A percentile compares a stretch with the other conserved stretches of the same genome.
phyloP scores from a whole-genome alignment of 495 filamentous ascomycete genomes.

The Aspergillus leporis region DNA sequence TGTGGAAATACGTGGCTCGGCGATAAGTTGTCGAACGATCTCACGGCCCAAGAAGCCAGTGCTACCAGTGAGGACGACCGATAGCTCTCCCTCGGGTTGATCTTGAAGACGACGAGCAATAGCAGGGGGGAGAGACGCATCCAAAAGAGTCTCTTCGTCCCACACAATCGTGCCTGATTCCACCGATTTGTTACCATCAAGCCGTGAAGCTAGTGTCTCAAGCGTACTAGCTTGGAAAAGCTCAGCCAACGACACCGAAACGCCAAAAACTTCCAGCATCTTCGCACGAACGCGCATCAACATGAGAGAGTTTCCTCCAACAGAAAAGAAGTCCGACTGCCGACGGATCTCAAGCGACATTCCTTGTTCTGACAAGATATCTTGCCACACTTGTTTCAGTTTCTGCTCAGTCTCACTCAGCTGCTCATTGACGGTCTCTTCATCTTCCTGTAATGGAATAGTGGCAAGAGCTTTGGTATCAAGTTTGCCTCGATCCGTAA shows the following conservation, averaged over 20 bases:
- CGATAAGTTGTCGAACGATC: constrained; percentile 15
- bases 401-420: not conserved
- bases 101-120: not conserved
- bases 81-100: not conserved
- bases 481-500: constrained; percentile 33
- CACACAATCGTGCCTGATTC: not conserved
- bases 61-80: constrained; percentile 14
- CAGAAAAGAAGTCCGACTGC: constrained; percentile 23
- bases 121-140: not conserved
- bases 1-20: not conserved
- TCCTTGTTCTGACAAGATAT: no score
- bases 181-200: constrained; percentile 14
- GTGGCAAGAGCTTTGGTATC: constrained; percentile 25
- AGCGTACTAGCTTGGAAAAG: constrained; percentile 26
- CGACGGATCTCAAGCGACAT: no score
- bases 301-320: constrained; percentile 29
- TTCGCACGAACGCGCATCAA: constrained; percentile 10
- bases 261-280: constrained; percentile 19
- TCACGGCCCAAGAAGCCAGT: constrained; percentile 18
- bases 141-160: constrained; percentile 1
- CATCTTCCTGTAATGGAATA: not conserved
- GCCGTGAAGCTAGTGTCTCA: constrained; percentile 21
- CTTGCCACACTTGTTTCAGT: constrained; percentile 3
- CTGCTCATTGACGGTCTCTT: not conserved
- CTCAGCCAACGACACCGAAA: constrained; percentile 16